Evolutionary conservation across 2,329 filamentous ascomycete genomes (phyloP).

Genomic region (Aspergillus pseudonomiae): DNA sequence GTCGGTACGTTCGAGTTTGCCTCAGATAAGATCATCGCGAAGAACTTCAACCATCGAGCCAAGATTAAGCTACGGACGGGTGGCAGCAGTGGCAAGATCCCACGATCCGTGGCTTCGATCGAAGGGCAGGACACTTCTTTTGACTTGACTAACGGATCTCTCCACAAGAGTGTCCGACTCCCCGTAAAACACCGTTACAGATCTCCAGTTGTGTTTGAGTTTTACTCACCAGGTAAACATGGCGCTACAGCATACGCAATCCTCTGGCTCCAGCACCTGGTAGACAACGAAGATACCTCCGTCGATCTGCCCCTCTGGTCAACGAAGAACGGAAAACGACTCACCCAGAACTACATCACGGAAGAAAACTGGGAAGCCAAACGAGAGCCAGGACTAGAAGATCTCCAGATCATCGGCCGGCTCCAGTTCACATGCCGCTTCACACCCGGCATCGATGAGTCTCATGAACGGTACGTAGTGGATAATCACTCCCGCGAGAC

Average conservation of each 20-base stretch:
- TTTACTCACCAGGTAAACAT: slow-evolving; percentile 71
- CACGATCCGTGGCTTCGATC: slow-evolving; percentile 63
- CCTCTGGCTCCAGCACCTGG: slow-evolving; percentile 83
- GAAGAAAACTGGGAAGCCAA: slow-evolving; percentile 69
- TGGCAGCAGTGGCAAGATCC: slow-evolving; percentile 74
- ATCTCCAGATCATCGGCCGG: slow-evolving; percentile 78
- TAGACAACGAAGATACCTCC: slow-evolving; percentile 74
- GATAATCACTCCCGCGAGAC: slow-evolving; percentile 92
- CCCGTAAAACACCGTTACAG: slow-evolving; percentile 90
- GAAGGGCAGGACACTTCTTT: slow-evolving; percentile 64
- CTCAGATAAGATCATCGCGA: slow-evolving; percentile 68
- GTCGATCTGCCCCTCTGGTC: slow-evolving; percentile 92
- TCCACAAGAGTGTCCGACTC: slow-evolving; percentile 66
- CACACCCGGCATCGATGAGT: slow-evolving; percentile 85
- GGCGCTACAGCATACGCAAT: slow-evolving; percentile 74
- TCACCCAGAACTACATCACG: slow-evolving; percentile 92
- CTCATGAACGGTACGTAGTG: slow-evolving; percentile 78
- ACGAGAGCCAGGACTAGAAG: slow-evolving; percentile 69
- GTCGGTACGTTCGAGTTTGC: slow-evolving; percentile 91
- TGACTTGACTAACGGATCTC: slow-evolving; percentile 56
- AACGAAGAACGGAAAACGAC: slow-evolving; percentile 71
- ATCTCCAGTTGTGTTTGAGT: slow-evolving; percentile 86
- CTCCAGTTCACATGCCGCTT: slow-evolving; percentile 80
- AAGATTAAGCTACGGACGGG: slow-evolving; percentile 82
- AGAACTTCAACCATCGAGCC: slow-evolving; percentile 62